Conservation (phyloP, 2,329 filamentous ascomycete species). For the Colletotrichum sp. region DNA sequence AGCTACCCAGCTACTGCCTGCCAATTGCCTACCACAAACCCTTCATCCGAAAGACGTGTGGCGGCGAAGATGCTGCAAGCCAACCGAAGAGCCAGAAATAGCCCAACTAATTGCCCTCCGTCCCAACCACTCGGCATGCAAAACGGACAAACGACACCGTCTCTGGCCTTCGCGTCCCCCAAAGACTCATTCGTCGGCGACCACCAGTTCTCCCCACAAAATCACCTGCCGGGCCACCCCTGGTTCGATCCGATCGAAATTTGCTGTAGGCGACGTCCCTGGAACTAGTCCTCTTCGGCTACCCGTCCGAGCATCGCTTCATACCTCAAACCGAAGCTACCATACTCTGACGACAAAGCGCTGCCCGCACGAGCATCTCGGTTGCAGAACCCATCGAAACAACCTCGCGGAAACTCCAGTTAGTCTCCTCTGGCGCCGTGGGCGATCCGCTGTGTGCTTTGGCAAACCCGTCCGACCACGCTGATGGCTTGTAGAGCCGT, state of each 20-base stretch:
- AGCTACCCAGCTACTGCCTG: not conserved
- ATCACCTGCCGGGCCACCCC: not conserved
- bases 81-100: not conserved
- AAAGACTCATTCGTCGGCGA: not conserved
- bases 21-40: not conserved
- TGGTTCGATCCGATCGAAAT: conserved; percentile 9
- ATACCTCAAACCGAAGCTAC: conserved; percentile 1
- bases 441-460: not conserved
- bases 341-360: conserved; percentile 1
- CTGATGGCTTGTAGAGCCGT: not conserved
- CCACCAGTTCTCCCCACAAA: not conserved
- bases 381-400: not conserved
- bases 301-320: not conserved
- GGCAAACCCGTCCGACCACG: not conserved
- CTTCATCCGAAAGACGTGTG: not conserved
- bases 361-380: not conserved
- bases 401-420: not conserved
- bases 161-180: not conserved
- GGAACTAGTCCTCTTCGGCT: not conserved
- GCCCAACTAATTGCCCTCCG: not conserved
- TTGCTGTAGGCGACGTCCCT: not conserved
- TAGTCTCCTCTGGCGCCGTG: not conserved
- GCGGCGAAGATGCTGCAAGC: not conserved
- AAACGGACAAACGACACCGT: not conserved
- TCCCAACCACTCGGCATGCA: not conserved